Evolutionary conservation across 169 alveolate genomes (phyloP), one percentile per base, ranked within the genome.

Genomic region (Pseudocohnilembus persalinus): DNA sequence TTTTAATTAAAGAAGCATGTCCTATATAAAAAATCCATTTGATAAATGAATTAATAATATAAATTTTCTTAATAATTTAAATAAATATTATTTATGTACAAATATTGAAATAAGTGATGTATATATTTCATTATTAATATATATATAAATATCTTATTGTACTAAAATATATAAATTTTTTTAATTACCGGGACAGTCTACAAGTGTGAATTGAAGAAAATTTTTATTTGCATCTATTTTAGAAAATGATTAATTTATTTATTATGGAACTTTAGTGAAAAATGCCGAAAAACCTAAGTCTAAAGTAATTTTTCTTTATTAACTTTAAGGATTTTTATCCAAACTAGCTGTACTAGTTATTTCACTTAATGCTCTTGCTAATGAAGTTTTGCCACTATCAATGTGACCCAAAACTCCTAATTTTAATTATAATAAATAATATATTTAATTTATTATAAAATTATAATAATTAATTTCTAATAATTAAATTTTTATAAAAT

Each of bases 251-350:
- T 64, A 83, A 87, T 49, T 81, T 74, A 92, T 86, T 82, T 88
- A 79, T 74, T 85, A 94, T 34, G 96, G 97, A 33, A 90, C 91
- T 77, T 84, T 76, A 27, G 92, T 85, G 77, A 91, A 86, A 82
- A 97, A 96, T 26, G 98, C 98, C 0, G 98, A 95, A 87, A 97
- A 97, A 0, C 99, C 99, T 73, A 97, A 90, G 89, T 98, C 99
- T 33, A 98, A 81, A 32, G 99, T 98, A 68, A 98, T 98, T 25
- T 98, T 98, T 77, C 98, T 88, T 76, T 96, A 98, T 82, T 95
- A 83, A 77, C 97, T 92, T 92, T 98, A 96, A 75, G 98, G 98
- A 87, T 96, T 96, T 86, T 96, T 97, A 87, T 97, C 99, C 76
- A 97, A 89, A 31, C 98, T 94, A 29, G 98, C 98, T 77, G 99